These are phyloP conservation scores for Panicum hallii DNA, from an alignment of 202 grass and related monocot genomes.

Conservation along the genomic window DNA sequence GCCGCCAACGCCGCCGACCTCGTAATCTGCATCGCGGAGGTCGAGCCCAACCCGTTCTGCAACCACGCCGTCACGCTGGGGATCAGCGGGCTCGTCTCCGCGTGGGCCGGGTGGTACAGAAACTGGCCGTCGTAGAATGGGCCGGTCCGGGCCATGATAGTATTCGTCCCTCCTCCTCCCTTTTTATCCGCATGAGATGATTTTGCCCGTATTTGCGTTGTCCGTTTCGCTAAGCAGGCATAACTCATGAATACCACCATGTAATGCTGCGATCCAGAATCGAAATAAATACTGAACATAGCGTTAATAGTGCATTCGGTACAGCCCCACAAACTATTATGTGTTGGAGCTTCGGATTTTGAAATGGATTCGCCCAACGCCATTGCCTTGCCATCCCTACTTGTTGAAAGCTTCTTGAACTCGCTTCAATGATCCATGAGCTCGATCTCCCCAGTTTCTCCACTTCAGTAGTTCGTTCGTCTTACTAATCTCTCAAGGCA, in stretches of 20 bases:
- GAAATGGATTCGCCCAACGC: too few species aligned
- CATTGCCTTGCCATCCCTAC: too few species aligned
- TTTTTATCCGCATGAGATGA: background rate
- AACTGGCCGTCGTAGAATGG: constrained; percentile 69
- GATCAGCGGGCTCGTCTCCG: constrained; percentile 89
- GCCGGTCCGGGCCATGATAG: background rate
- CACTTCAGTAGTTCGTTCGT: too few species aligned
- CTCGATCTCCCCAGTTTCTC: too few species aligned
- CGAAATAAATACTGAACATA: background rate
- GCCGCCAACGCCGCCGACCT: constrained; percentile 85
- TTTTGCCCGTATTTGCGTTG: background rate
- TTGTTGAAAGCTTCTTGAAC: too few species aligned
- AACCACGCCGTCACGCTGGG: constrained; percentile 81
- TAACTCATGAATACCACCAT: background rate
- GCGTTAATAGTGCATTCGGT: background rate
- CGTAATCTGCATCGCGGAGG: constrained; percentile 70
- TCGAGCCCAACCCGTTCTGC: constrained; percentile 95
- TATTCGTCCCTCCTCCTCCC: too few species aligned
- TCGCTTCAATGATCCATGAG: too few species aligned
- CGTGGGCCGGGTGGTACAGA: constrained; percentile 97
- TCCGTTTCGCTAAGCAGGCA: background rate
- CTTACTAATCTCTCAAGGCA: too few species aligned
- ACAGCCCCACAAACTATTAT: too few species aligned
- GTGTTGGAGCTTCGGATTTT: too few species aligned
- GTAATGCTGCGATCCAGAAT: background rate